Conservation (phyloP, 192 early-diverging fungal genomes). For the Backusella morwellensis region DNA sequence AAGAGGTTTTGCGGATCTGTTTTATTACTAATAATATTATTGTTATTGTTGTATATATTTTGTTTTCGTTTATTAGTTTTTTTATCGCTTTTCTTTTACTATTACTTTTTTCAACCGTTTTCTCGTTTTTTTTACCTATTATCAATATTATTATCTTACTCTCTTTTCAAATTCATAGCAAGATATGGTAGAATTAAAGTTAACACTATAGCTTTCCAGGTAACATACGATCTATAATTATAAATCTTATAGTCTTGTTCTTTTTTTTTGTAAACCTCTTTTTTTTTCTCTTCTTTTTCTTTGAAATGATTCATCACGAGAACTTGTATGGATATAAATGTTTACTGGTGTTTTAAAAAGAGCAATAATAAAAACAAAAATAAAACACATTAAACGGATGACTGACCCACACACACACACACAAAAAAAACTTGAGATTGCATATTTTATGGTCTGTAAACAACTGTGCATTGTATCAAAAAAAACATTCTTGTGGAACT, state of each 20-base stretch:
- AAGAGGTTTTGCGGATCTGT: background rate
- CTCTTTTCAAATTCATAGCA: too few species aligned
- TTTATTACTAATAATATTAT: background rate
- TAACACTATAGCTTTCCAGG: too few species aligned
- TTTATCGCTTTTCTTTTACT: background rate
- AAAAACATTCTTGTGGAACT: background rate
- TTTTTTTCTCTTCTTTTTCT: background rate
- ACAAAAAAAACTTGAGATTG: background rate
- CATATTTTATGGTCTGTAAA: background rate
- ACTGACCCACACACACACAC: background rate
- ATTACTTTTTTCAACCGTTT: background rate
- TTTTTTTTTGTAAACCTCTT: background rate
- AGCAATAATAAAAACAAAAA: background rate
- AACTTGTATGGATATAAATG: background rate
- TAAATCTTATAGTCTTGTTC: background rate
- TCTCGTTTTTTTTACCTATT: background rate
- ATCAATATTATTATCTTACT: too few species aligned
- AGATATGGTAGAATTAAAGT: too few species aligned
- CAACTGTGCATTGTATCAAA: conserved; percentile 2
- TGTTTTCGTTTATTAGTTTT: background rate
- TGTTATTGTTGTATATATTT: background rate
- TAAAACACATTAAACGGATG: background rate
- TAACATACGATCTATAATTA: too few species aligned
- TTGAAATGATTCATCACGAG: background rate
- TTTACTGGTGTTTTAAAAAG: background rate